phyloP scores from a whole-genome alignment of 371 early-diverging fungal genomes.

The Mucor sp. region DNA sequence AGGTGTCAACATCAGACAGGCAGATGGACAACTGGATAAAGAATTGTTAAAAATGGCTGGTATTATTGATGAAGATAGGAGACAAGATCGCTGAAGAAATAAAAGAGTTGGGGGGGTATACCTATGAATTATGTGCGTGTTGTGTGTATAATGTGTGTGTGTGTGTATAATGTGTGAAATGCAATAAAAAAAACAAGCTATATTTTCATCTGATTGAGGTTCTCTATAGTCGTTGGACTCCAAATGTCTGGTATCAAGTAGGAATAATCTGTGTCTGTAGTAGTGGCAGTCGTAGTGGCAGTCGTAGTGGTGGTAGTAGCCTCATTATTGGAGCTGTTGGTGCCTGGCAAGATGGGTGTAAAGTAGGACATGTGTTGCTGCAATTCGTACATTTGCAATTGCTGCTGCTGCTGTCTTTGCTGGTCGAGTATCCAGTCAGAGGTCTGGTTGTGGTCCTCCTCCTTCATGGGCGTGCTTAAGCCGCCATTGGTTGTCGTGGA shows the following conservation, averaged over 20 bases:
- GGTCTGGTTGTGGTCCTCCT: slow-evolving; percentile 6
- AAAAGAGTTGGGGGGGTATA: not conserved
- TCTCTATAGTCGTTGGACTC: slow-evolving; percentile 10
- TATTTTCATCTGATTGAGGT: slow-evolving; percentile 15
- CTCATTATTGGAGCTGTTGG: not conserved
- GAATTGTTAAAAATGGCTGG: slow-evolving; percentile 53
- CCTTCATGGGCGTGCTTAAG: slow-evolving; percentile 12
- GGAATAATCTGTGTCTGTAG: slow-evolving; percentile 2
- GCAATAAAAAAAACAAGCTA: slow-evolving; percentile 3
- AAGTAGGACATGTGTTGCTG: slow-evolving; percentile 5
- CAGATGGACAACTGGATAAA: slow-evolving; percentile 48
- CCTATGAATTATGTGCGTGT: not conserved
- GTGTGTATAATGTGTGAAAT: not conserved
- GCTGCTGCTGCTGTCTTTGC: slow-evolving; percentile 15
- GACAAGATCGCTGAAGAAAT: slow-evolving; percentile 23
- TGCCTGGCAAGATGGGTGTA: not conserved
- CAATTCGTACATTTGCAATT: slow-evolving; percentile 13
- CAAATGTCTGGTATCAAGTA: slow-evolving; percentile 4
- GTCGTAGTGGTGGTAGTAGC: not conserved
- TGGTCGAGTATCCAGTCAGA: slow-evolving; percentile 13
- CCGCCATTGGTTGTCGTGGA: slow-evolving; percentile 18
- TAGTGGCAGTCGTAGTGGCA: not conserved
- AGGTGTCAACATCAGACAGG: slow-evolving; percentile 47
- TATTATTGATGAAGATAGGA: slow-evolving; percentile 41
- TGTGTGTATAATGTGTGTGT: not conserved